These are phyloP conservation scores for Alternaria infectoria DNA, from an alignment of 2,329 filamentous ascomycete genomes.

Conservation along the genomic window DNA sequence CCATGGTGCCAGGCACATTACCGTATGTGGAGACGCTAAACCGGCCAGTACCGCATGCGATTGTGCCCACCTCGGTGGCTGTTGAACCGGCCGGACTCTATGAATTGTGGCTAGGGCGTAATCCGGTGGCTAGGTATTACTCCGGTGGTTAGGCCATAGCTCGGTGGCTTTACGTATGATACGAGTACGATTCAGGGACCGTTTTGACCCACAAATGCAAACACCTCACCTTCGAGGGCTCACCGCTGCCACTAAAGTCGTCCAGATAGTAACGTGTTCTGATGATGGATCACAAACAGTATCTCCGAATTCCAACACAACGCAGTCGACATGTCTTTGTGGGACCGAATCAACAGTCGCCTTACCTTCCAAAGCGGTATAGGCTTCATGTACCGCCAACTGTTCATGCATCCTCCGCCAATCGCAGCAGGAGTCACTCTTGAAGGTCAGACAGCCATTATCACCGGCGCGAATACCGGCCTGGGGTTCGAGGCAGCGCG, in stretches of 20 bases:
- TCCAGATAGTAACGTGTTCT: not conserved
- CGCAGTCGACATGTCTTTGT: conserved; percentile 1
- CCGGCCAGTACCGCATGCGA: not conserved
- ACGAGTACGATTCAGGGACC: not conserved
- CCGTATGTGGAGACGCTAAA: not conserved
- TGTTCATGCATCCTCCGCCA: conserved; percentile 4
- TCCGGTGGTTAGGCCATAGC: not conserved
- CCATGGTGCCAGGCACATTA: not conserved
- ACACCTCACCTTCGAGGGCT: not conserved
- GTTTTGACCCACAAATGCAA: not conserved
- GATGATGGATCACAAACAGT: not conserved
- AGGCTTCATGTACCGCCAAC: conserved; percentile 9
- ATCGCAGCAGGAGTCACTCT: not conserved
- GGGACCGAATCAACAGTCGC: conserved; percentile 6
- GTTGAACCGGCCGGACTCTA: not conserved
- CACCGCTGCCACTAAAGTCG: not conserved
- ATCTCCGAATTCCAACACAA: not conserved
- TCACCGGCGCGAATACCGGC: conserved; percentile 47
- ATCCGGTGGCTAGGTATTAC: not conserved
- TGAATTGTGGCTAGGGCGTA: not conserved
- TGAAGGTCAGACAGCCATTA: conserved; percentile 47
- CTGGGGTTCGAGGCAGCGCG: conserved; percentile 34
- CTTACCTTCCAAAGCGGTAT: conserved; percentile 8
- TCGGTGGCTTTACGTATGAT: not conserved
- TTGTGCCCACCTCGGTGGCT: not conserved